phyloP scores from a whole-genome alignment of 2,329 filamentous ascomycete species.

The Neospermospora avenae region DNA sequence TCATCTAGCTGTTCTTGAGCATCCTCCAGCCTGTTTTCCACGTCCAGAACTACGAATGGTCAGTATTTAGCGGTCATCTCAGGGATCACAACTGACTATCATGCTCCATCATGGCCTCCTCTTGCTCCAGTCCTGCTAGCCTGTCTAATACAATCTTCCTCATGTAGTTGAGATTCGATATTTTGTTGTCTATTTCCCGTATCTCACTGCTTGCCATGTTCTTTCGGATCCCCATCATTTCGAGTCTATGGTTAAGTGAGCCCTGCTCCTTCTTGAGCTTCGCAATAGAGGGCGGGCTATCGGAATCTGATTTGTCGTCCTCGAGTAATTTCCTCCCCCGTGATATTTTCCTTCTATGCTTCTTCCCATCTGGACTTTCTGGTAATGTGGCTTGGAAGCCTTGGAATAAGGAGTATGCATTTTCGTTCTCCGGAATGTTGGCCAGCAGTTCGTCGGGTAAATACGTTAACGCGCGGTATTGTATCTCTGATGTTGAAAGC shows the following conservation, averaged over 20 bases:
- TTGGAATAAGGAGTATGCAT: constrained; percentile 89
- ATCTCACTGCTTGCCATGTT: constrained; percentile 98
- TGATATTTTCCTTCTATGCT: constrained; percentile 66
- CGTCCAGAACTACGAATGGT: constrained; percentile 52
- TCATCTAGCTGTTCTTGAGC: constrained; percentile 58
- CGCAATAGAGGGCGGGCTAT: constrained; percentile 63
- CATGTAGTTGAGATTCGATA: constrained; percentile 90
- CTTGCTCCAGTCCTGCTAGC: constrained; percentile 80
- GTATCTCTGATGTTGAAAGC: constrained; percentile 87
- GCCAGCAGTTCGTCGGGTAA: constrained; percentile 85
- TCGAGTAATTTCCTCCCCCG: constrained; percentile 74
- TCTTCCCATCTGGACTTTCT: constrained; percentile 66
- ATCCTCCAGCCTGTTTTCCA: constrained; percentile 60
- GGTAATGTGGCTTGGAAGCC: constrained; percentile 91
- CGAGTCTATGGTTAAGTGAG: constrained; percentile 76
- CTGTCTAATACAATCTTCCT: constrained; percentile 86
- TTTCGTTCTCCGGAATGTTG: constrained; percentile 84
- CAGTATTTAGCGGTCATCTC: constrained; percentile 6
- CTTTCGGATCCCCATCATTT: constrained; percentile 89
- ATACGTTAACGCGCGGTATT: constrained; percentile 85
- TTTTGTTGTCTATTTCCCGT: constrained; percentile 93
- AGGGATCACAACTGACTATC: constrained; percentile 59
- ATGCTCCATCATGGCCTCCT: constrained; percentile 86
- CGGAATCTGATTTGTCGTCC: constrained; percentile 53
- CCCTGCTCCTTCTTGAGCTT: constrained; percentile 79